Base-by-base conservation (phyloP, 768 basidiomycete genomes). In the Chalciporus sphaerocephalus region DNA sequence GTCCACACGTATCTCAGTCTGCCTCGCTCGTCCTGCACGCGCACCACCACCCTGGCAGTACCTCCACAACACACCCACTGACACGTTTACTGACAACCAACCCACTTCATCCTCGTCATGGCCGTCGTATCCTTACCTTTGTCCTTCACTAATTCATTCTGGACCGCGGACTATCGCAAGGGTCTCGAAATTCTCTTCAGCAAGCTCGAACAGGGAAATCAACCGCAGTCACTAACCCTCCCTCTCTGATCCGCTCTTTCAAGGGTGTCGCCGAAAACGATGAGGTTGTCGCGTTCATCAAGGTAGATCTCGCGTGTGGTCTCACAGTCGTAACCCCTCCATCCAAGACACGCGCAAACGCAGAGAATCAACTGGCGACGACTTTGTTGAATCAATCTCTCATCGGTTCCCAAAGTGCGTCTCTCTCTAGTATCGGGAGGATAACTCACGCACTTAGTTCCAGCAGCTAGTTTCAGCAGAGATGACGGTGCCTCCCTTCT, bases 121-220 rank as follows among this genome's bases (percentile, higher is more conserved):
- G 86, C 91, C 51, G 86, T 90, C 53, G 70, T 95, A 51, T 88
- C 91, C 35, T 80, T 94, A 59, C 92, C 92, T n/a, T 74, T 91
- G 47, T 78, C 79, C 13, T 96, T 96, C 64, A 81, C 76, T 45
- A 94, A 95, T 65, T 93, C 92, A 23, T 96, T 96, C 72, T 96
- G 93, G 93, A 80, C 92, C 13, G 85, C 90, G 64, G 91, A 93
- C 70, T 93, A 91, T 61, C 75, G 89, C 36, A 79, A 70, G 48
- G 93, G 92, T 25, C 75, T 96, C 22, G 82, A 95, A 51, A 78
- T 87, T 18, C 67, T 92, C 24, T 91, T 80, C 61, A 65, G 59
- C 35, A 85, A 88, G 65, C 79, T 92, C 20, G 85, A 91, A 55
- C 85, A 89, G 76, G 90, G 85, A 50, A 39, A 72, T 56, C n/a